Percentiles rank a stretch among this genome's conserved stretches.
phyloP scores from a whole-genome alignment of 345 rosid species.

The Barbarea vulgaris region DNA sequence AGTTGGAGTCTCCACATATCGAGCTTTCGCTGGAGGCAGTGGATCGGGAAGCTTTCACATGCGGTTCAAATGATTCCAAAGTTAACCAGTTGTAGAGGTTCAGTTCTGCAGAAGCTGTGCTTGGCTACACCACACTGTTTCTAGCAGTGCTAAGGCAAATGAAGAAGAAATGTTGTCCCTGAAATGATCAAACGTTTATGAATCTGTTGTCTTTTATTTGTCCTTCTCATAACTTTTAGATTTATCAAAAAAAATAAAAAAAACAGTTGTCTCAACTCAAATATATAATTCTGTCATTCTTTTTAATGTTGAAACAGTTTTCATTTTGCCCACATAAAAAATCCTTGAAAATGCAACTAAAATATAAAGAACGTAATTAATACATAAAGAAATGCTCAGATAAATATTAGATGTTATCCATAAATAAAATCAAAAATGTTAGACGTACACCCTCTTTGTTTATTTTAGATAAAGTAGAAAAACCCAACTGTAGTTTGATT shows the following conservation, averaged over 20 bases:
- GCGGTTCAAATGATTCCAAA: constrained; percentile 49
- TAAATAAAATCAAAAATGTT: not conserved
- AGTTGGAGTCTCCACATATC: constrained; percentile 61
- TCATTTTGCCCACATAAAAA: not conserved
- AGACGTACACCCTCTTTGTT: not conserved
- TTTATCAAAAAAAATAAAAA: no score
- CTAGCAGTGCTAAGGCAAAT: not conserved
- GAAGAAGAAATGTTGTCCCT: not conserved
- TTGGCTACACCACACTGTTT: not conserved
- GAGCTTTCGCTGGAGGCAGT: constrained; percentile 56
- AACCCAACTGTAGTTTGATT: not conserved
- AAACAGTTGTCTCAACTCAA: not conserved
- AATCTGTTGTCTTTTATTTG: not conserved
- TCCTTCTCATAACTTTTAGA: not conserved
- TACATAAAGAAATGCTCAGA: not conserved
- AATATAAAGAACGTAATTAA: not conserved
- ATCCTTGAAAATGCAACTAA: not conserved
- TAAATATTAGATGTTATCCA: constrained; percentile 6
- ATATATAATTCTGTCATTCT: no score
- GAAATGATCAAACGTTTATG: not conserved
- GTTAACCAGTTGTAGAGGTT: constrained; percentile 41
- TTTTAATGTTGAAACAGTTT: not conserved
- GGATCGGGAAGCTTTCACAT: constrained; percentile 58
- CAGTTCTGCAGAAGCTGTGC: constrained; percentile 1
- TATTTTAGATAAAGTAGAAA: not conserved